Base-by-base conservation (phyloP, 208 protist species). In the Wallacemonas sp. region DNA sequence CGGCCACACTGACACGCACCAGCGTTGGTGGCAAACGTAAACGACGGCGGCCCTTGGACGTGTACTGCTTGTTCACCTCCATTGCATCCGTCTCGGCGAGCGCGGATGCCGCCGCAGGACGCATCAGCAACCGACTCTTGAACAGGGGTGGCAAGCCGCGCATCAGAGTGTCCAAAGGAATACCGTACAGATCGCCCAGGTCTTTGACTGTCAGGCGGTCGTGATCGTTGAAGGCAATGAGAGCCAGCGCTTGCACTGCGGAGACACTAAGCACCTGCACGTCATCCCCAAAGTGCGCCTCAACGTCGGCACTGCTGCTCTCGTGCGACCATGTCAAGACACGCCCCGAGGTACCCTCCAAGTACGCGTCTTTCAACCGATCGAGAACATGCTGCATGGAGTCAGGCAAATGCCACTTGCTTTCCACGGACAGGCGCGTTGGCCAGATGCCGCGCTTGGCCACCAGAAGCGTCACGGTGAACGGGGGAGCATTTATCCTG, bases 401-500 rank as follows among this genome's bases (percentile, higher is more conserved):
- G 16, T 52, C 32, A 26, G 78, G 77, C 9, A 85, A 56, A 4
- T 41, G 61, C 21, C 86, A 54, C 39, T 70, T 32, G 21, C 41
- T 60, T 44, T 85, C 81, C 2, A 52, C 32, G 3, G 68, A 73
- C 17, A 93, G 60, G 2, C 67, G 60, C 34, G 70, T 44, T 6
- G 88, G 88, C 89, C 90, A 97, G 38, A 97, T 87, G 1, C 87
- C 88, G 52, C 87, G 92, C 54, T 90, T 95, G 1, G 81, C 72
- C 47, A 93, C 86, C 1, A 92, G 68, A 0, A 84, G 72, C 8
- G 65, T 76, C 2, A 95, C 52, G 12, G 76, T 65, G 56, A 92
- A 94, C 5, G 69, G 34, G 12, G 75, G 68, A 1, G 41, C 52
- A 30, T 65, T 17, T 1, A 76, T 78, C 16, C 61, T 64, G 24